Conservation (phyloP, 352 stramenopile genomes). For the Phytophthora tubulina region DNA sequence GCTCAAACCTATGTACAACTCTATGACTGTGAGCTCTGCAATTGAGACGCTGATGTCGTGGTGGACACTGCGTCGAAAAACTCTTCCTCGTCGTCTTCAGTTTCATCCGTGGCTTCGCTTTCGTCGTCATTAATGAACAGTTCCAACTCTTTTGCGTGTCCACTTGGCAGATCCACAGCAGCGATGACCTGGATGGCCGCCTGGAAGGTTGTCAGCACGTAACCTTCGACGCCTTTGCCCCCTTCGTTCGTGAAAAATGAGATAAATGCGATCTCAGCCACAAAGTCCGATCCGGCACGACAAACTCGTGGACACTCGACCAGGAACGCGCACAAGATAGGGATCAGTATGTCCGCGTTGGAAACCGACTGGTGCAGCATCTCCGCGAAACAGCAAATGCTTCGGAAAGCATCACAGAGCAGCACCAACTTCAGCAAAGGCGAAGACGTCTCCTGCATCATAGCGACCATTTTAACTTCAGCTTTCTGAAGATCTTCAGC, state of each 20-base stretch:
- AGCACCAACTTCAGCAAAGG: conserved; percentile 74
- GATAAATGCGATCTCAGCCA: conserved; percentile 79
- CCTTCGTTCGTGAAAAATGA: conserved; percentile 82
- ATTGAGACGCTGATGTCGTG: conserved; percentile 14
- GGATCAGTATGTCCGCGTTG: conserved; percentile 79
- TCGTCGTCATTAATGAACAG: conserved; percentile 58
- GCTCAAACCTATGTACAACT: conserved; percentile 27
- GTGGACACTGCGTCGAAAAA: conserved; percentile 65
- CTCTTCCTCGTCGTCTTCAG: conserved; percentile 53
- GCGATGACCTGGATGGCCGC: conserved; percentile 75
- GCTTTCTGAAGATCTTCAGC: conserved; percentile 55
- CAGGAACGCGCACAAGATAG: conserved; percentile 70
- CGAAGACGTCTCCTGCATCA: conserved; percentile 61
- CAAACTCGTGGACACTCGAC: conserved; percentile 51
- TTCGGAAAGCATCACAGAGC: conserved; percentile 66
- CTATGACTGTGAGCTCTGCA: conserved; percentile 17
- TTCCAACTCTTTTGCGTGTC: conserved; percentile 64
- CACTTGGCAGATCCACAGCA: conserved; percentile 65
- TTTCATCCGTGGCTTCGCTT: conserved; percentile 35
- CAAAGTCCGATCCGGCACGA: conserved; percentile 49
- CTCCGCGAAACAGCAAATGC: conserved; percentile 76
- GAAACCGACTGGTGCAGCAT: conserved; percentile 66
- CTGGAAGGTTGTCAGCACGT: conserved; percentile 82
- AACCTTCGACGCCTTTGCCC: conserved; percentile 80
- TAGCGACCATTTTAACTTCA: conserved; percentile 48